These are phyloP conservation scores for Trametes pubescens DNA, from an alignment of 1,284 basidiomycete species.

Conservation along the genomic window DNA sequence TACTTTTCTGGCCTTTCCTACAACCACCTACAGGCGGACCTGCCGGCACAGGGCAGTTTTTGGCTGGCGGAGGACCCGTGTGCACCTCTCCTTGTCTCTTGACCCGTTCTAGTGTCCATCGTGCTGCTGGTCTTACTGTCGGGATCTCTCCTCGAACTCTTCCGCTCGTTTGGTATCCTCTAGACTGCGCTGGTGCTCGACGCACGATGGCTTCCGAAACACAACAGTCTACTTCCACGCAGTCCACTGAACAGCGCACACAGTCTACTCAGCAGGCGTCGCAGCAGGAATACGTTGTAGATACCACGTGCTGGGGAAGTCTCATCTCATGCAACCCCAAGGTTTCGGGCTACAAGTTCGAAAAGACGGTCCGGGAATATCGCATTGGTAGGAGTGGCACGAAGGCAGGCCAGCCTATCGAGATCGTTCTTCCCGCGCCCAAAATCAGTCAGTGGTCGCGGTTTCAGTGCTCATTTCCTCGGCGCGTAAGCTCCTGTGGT, in stretches of 20 bases:
- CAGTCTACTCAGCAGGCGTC: conserved; percentile 39
- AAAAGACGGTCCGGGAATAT: conserved; percentile 44
- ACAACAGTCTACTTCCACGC: not conserved
- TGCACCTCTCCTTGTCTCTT: not conserved
- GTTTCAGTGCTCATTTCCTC: not conserved
- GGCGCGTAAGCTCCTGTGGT: too few species aligned
- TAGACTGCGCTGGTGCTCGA: not conserved
- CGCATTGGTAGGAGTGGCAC: conserved; percentile 65
- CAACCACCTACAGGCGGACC: conserved; percentile 5
- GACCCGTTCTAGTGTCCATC: too few species aligned
- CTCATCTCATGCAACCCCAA: conserved; percentile 65
- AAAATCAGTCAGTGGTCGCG: conserved; percentile 70
- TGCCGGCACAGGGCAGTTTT: not conserved
- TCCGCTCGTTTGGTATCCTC: too few species aligned
- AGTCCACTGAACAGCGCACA: conserved; percentile 16
- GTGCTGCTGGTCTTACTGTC: too few species aligned
- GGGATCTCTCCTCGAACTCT: too few species aligned
- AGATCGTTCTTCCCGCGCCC: conserved; percentile 63
- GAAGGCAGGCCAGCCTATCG: conserved; percentile 48
- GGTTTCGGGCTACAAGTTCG: conserved; percentile 63
- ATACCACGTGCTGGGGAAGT: conserved; percentile 69
- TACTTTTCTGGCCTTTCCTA: conserved; percentile 11
- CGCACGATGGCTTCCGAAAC: not conserved
- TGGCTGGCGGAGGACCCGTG: not conserved
- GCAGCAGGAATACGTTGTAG: conserved; percentile 40